These are phyloP conservation scores for Phanerochaete sordida DNA, from an alignment of 768 basidiomycete species.

Conservation along the genomic window DNA sequence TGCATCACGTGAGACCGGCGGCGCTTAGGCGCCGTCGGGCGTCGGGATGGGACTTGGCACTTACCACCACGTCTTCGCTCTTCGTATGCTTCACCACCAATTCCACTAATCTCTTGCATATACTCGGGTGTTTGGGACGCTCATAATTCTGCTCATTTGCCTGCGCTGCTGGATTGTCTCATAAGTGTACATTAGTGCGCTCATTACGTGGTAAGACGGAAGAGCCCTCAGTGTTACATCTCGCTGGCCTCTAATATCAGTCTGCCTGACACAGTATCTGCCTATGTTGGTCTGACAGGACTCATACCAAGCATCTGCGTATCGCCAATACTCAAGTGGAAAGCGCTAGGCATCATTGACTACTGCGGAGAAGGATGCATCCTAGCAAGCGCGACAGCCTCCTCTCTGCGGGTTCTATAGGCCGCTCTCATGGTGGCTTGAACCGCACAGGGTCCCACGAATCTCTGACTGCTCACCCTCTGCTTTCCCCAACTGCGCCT, in stretches of 20 bases:
- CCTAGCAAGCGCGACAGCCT: constrained; percentile 23
- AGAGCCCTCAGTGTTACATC: neutral
- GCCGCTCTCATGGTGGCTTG: constrained; percentile 17
- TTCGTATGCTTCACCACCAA: neutral
- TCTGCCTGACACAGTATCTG: neutral
- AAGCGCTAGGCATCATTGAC: neutral
- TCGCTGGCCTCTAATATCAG: neutral
- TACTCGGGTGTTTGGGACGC: neutral
- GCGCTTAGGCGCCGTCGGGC: neutral
- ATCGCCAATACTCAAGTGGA: neutral
- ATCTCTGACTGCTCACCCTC: constrained; percentile 57
- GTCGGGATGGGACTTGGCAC: neutral
- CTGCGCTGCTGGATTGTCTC: neutral
- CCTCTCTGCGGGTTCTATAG: constrained; percentile 21
- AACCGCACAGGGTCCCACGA: constrained; percentile 39
- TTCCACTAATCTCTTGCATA: neutral
- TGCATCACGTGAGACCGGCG: neutral
- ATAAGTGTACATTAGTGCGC: neutral
- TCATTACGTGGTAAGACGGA: neutral
- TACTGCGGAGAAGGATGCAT: constrained; percentile 14
- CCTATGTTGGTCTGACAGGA: neutral
- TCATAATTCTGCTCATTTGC: neutral
- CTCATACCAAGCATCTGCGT: neutral
- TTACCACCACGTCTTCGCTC: neutral
- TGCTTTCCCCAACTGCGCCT: constrained; percentile 46